Evolutionary conservation across 495 filamentous ascomycete species (phyloP).

Genomic region (Recurvomyces mirabilis): DNA sequence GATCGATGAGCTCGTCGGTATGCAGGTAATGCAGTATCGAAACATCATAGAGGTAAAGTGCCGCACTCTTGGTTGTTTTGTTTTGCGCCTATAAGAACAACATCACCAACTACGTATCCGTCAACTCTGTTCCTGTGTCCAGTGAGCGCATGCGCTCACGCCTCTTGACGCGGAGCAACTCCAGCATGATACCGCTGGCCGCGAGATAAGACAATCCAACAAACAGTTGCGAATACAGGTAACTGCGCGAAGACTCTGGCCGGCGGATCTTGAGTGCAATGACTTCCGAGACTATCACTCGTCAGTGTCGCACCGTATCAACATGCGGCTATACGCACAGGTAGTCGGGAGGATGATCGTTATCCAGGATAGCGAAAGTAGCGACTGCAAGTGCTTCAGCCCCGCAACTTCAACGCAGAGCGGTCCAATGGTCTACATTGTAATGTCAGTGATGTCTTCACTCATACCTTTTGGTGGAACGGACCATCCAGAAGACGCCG

Average conservation of each 20-base stretch:
- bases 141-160: too few species aligned
- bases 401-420: slow-evolving; percentile 69
- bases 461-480: neutral
- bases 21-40: too few species aligned
- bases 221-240: slow-evolving; percentile 52
- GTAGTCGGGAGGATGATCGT: slow-evolving; percentile 59
- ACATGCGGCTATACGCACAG: slow-evolving; percentile 5
- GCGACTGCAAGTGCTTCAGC: slow-evolving; percentile 55
- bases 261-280: slow-evolving; percentile 51
- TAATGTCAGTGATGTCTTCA: neutral
- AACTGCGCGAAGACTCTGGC: slow-evolving; percentile 32
- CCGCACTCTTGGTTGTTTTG: too few species aligned
- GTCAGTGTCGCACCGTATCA: neutral
- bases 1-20: too few species aligned
- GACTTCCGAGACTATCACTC: slow-evolving; percentile 38
- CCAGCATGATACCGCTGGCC: too few species aligned
- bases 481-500: slow-evolving; percentile 54
- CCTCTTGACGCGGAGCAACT: too few species aligned
- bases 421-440: slow-evolving; percentile 43
- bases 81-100: too few species aligned
- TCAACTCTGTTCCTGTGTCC: too few species aligned
- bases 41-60: too few species aligned
- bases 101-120: too few species aligned
- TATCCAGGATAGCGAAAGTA: slow-evolving; percentile 36
- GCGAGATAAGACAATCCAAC: too few species aligned